phyloP scores from a whole-genome alignment of 225 moss, liverwort and hornwort species.

The Thuidium tamariscinum region DNA sequence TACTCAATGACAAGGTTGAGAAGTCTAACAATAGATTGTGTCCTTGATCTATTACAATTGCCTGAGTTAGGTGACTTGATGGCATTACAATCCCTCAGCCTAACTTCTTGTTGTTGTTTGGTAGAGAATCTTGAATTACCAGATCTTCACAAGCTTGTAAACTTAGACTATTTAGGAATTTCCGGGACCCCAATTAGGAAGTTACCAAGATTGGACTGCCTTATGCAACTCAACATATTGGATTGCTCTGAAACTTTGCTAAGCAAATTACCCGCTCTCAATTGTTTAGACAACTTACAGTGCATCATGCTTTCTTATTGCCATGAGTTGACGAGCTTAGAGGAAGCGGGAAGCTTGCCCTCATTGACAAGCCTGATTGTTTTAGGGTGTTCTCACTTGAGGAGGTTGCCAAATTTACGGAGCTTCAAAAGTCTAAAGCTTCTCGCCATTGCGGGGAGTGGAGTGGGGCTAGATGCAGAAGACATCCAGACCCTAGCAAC shows the following conservation, averaged over 20 bases:
- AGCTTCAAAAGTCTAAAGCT: not conserved
- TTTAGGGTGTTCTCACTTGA: not conserved
- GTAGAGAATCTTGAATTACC: not conserved
- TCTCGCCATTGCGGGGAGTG: not conserved
- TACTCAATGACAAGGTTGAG: not conserved
- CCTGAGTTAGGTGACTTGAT: not conserved
- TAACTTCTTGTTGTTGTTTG: rapidly evolving
- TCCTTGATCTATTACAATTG: not conserved
- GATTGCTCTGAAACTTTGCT: not conserved
- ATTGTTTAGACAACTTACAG: not conserved
- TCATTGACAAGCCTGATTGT: not conserved
- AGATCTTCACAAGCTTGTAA: not conserved
- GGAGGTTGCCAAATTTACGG: not conserved
- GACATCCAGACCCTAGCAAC: not conserved
- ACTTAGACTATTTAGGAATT: not conserved
- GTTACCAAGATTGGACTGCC: not conserved
- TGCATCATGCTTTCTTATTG: rapidly evolving
- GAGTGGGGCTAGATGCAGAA: not conserved
- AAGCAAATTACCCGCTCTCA: not conserved
- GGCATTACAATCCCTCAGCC: not conserved
- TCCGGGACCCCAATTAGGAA: not conserved
- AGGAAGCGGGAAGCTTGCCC: not conserved
- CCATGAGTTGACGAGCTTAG: not conserved
- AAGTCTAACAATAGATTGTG: rapidly evolving
- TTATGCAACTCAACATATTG: not conserved